Evolutionary conservation across 2,329 filamentous ascomycete species (phyloP).

Genomic region (Colletotrichum tamarilloi): DNA sequence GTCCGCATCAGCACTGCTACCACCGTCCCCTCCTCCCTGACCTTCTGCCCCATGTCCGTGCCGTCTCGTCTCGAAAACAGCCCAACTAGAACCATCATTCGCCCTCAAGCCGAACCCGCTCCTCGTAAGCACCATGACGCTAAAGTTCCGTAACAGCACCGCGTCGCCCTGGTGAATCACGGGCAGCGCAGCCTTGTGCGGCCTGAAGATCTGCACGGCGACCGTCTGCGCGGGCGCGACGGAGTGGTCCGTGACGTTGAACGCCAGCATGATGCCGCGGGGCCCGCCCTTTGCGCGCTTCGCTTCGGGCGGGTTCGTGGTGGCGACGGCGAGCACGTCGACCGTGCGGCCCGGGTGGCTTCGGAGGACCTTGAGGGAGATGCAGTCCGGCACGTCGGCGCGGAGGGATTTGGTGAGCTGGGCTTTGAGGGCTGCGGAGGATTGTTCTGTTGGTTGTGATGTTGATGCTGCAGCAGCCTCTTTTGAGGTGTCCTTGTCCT

Average conservation of each 20-base stretch:
- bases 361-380: conserved; percentile 64
- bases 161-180: conserved; percentile 66
- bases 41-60: conserved; percentile 2
- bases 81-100: conserved; percentile 70
- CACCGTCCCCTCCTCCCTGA: conserved; percentile 35
- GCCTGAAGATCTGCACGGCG: conserved; percentile 68
- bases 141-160: conserved; percentile 67
- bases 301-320: conserved; percentile 60
- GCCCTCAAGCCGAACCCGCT: conserved; percentile 67
- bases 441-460: not conserved
- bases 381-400: conserved; percentile 63
- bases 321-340: conserved; percentile 67
- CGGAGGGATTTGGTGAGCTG: conserved; percentile 59
- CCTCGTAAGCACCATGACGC: conserved; percentile 62
- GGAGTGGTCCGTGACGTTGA: conserved; percentile 68
- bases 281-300: conserved; percentile 67
- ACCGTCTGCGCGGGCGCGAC: conserved; percentile 60
- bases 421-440: conserved; percentile 49
- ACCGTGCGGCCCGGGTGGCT: conserved; percentile 59
- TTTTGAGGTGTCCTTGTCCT: not conserved
- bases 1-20: not conserved
- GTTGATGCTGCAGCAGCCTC: not conserved
- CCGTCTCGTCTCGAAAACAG: conserved; percentile 63
- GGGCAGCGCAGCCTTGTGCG: conserved; percentile 68
- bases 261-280: conserved; percentile 68